Evolutionary conservation across 495 filamentous ascomycete species (phyloP).

Genomic region (Talaromyces wortmannii): DNA sequence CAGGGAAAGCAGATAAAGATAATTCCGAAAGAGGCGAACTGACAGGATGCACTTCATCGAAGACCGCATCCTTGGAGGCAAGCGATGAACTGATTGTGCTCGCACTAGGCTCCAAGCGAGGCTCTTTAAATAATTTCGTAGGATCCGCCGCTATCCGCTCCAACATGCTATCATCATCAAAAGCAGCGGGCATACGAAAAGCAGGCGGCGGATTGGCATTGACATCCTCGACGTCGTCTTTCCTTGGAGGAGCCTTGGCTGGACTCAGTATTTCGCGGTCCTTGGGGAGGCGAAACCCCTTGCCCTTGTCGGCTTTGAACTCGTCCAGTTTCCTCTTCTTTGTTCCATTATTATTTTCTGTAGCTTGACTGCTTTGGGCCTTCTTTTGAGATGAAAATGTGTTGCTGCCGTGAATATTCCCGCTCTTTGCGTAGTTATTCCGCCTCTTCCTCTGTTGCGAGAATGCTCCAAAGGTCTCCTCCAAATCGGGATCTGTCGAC

Average conservation of each 20-base stretch:
- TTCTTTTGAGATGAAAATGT: no score
- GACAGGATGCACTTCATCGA: constrained; percentile 17
- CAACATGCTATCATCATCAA: background rate
- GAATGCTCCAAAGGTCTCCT: no score
- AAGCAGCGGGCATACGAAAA: constrained; percentile 1
- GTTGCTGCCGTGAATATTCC: no score
- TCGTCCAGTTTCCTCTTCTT: background rate
- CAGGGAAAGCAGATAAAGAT: constrained; percentile 4
- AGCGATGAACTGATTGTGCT: constrained; percentile 17
- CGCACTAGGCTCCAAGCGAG: constrained; percentile 11
- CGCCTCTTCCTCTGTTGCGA: no score
- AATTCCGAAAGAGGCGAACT: constrained; percentile 10
- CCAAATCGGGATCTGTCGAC: no score
- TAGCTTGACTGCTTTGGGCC: background rate
- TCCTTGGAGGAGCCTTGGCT: constrained; percentile 4
- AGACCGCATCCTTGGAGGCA: constrained; percentile 6
- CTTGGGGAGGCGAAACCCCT: constrained; percentile 19
- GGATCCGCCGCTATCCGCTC: background rate
- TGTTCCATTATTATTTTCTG: background rate
- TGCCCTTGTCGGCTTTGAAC: constrained; percentile 6
- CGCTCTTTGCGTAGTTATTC: no score
- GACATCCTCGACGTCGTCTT: background rate
- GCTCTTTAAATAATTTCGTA: constrained; percentile 20
- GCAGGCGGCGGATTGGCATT: background rate
- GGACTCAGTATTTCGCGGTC: constrained; percentile 15